Conservation (phyloP, 306 rosid species). For the Cicer cuneatum region DNA sequence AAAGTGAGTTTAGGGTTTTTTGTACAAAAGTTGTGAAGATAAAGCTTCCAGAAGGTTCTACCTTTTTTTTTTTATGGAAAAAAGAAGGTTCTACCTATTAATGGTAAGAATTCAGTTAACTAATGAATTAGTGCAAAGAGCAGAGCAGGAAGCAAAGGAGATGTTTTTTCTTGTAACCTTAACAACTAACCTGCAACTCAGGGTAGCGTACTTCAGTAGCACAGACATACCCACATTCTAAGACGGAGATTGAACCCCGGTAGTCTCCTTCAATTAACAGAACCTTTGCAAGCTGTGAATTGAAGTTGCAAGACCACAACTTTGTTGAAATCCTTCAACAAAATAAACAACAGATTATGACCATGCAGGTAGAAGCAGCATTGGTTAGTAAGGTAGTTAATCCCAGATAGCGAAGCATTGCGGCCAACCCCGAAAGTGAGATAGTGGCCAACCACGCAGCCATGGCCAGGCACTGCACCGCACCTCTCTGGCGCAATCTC, state of each 20-base stretch:
- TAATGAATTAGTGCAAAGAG: constrained; percentile 7
- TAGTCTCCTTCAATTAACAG: constrained; percentile 88
- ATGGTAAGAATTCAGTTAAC: constrained; percentile 35
- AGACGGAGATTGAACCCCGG: constrained; percentile 73
- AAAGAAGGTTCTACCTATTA: constrained; percentile 25
- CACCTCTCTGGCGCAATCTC: no score
- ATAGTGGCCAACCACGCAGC: no score
- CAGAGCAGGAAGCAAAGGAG: constrained; percentile 38
- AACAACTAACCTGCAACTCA: constrained; percentile 77
- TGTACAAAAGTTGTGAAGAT: constrained; percentile 1
- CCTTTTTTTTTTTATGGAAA: neutral
- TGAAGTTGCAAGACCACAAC: constrained; percentile 96
- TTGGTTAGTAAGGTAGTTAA: neutral
- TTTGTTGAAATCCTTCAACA: constrained; percentile 72
- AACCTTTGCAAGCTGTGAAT: constrained; percentile 96
- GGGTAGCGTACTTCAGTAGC: constrained; percentile 76
- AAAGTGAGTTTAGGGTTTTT: constrained; percentile 2
- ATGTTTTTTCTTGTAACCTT: constrained; percentile 16
- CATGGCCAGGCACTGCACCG: no score
- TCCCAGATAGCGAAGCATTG: no score
- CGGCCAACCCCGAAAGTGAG: no score
- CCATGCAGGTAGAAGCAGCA: neutral
- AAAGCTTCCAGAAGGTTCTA: constrained; percentile 36
- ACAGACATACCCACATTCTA: constrained; percentile 71
- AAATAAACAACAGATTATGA: constrained; percentile 41